Percentiles rank a stretch among this genome's conserved stretches.
Conservation (phyloP, 352 stramenopile species). For the Pythium insidiosum region DNA sequence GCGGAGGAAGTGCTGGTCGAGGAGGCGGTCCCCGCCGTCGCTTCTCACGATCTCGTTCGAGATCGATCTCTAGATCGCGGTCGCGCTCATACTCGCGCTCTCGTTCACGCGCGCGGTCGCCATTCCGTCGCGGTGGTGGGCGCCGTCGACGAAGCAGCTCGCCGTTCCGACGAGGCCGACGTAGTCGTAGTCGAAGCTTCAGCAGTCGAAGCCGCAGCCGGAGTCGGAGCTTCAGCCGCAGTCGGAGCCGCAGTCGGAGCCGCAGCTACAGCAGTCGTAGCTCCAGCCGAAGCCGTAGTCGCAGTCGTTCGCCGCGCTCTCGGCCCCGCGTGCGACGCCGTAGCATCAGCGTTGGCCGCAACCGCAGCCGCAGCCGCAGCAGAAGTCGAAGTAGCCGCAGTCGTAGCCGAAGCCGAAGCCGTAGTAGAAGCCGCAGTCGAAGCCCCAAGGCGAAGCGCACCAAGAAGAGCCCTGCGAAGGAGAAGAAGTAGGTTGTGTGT, state of each 20-base stretch:
- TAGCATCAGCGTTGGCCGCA: constrained; percentile 17
- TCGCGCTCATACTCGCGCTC: too few species aligned
- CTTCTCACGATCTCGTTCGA: constrained; percentile 11
- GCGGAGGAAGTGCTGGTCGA: constrained; percentile 2
- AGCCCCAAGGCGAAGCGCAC: too few species aligned
- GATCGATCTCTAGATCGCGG: constrained; percentile 13
- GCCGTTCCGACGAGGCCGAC: constrained; percentile 7
- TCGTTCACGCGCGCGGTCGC: constrained; percentile 12
- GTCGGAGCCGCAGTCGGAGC: constrained; percentile 14
- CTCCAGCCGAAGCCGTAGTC: constrained; percentile 16
- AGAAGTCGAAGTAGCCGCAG: constrained; percentile 22
- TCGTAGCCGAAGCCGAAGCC: constrained; percentile 22
- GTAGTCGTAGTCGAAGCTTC: constrained; percentile 9
- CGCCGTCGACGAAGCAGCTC: constrained; percentile 6
- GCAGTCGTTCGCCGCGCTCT: too few species aligned
- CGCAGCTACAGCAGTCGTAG: constrained; percentile 24
- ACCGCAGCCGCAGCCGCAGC: constrained; percentile 16
- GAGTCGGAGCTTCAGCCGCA: constrained; percentile 16
- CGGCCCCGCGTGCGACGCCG: too few species aligned
- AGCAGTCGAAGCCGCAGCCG: constrained; percentile 27
- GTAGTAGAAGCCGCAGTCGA: constrained; percentile 5
- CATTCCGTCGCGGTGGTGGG: constrained; percentile 1
- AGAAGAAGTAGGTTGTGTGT: too few species aligned
- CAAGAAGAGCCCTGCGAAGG: too few species aligned
- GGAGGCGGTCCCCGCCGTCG: neutral